Evolutionary conservation across 768 basidiomycete species (phyloP).

Genomic region (Dentipellis sp.): DNA sequence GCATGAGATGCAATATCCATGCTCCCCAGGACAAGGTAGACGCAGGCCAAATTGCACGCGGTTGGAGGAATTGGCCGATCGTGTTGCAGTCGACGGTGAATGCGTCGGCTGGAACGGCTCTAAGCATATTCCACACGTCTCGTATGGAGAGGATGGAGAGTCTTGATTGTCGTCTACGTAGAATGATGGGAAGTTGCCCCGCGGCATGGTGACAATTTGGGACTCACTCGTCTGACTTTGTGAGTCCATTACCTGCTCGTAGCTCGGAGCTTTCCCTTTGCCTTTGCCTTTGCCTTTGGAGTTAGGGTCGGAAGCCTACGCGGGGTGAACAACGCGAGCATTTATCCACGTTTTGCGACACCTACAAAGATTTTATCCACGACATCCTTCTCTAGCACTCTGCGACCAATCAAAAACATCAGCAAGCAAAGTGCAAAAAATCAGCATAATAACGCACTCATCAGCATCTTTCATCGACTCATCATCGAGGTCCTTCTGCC

Average conservation of each 20-base stretch:
- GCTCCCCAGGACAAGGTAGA: constrained; percentile 26
- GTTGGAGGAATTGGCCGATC: constrained; percentile 26
- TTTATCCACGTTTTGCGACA: neutral
- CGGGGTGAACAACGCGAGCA: neutral
- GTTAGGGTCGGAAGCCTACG: constrained; percentile 21
- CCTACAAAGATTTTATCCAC: constrained; percentile 21
- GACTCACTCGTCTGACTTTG: no score
- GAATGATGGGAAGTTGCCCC: no score
- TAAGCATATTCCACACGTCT: constrained; percentile 29
- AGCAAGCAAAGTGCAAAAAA: neutral
- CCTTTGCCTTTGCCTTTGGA: constrained; percentile 23
- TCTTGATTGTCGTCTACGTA: neutral
- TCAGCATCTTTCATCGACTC: constrained; percentile 23
- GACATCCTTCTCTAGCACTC: constrained; percentile 20
- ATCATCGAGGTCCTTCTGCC: constrained; percentile 16
- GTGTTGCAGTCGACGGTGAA: constrained; percentile 24
- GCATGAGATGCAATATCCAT: constrained; percentile 28
- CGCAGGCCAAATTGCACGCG: constrained; percentile 25
- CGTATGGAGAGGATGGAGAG: constrained; percentile 9
- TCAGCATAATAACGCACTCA: constrained; percentile 11
- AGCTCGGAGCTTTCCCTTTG: neutral
- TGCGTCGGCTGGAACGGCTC: constrained; percentile 27
- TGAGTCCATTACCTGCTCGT: no score
- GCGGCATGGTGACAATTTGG: no score
- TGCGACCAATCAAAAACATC: neutral